Conservation (phyloP, 495 filamentous ascomycete species). For the Xylaria venustula region DNA sequence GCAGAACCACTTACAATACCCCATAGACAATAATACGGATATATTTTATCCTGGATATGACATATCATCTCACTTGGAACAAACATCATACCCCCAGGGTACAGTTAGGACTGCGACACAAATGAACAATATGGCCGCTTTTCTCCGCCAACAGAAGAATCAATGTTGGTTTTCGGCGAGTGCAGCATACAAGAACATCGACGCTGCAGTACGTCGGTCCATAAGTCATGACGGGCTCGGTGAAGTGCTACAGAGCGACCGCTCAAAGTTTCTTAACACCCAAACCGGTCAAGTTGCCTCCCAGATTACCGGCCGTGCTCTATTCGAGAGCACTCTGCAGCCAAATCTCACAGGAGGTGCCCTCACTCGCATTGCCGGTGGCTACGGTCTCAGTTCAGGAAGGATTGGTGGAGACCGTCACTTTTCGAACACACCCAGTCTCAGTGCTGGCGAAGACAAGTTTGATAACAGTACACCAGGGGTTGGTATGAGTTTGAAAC, state of each 20-base stretch:
- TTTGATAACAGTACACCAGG: not conserved
- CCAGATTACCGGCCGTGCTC: slow-evolving; percentile 68
- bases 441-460: not conserved
- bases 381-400: slow-evolving; percentile 70
- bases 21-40: not conserved
- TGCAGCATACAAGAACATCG: slow-evolving; percentile 48
- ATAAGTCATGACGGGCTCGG: slow-evolving; percentile 52
- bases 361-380: slow-evolving; percentile 78
- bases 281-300: slow-evolving; percentile 63
- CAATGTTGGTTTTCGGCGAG: slow-evolving; percentile 68
- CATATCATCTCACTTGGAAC: not conserved
- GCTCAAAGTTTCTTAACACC: slow-evolving; percentile 64
- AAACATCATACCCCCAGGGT: too few relatives aligned
- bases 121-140: too few relatives aligned
- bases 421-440: slow-evolving; percentile 77
- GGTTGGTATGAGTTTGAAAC: not conserved
- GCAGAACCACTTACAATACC: not conserved
- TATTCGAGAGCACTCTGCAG: slow-evolving; percentile 86
- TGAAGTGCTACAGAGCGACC: slow-evolving; percentile 51
- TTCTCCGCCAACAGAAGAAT: slow-evolving; percentile 68
- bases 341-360: slow-evolving; percentile 91
- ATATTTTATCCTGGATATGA: not conserved
- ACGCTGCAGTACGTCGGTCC: slow-evolving; percentile 58
- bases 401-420: slow-evolving; percentile 72
- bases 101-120: too few relatives aligned